Conservation (phyloP, 495 filamentous ascomycete species). For the Ascobolus immersus region DNA sequence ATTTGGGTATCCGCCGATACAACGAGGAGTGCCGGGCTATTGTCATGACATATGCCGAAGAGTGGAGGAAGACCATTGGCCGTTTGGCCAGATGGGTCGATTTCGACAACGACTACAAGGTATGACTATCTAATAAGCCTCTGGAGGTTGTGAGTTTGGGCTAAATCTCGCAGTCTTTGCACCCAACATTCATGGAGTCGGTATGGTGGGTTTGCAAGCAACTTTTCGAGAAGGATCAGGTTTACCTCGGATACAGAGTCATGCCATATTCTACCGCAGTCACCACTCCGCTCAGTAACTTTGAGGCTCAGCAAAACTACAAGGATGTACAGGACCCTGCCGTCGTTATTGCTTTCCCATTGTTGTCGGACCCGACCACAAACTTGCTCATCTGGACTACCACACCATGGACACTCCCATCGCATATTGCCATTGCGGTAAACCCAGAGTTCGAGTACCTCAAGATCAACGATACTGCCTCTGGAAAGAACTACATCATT, state of each 20-base stretch:
- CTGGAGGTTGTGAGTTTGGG: no score
- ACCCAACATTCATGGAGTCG: conserved; percentile 82
- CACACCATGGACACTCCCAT: conserved; percentile 87
- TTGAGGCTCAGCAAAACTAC: conserved; percentile 85
- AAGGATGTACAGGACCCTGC: conserved; percentile 83
- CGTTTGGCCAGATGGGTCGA: conserved; percentile 90
- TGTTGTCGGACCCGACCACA: conserved; percentile 49
- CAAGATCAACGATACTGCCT: conserved; percentile 63
- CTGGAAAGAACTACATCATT: conserved; percentile 65
- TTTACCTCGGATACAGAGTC: conserved; percentile 71
- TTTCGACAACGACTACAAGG: conserved; percentile 96
- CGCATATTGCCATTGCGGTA: conserved; percentile 52
- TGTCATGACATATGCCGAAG: conserved; percentile 73
- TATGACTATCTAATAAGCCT: no score
- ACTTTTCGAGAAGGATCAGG: conserved; percentile 63
- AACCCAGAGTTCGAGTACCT: conserved; percentile 85
- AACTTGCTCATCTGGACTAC: conserved; percentile 76
- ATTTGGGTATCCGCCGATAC: conserved; percentile 73
- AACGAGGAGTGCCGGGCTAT: conserved; percentile 82
- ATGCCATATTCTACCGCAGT: conserved; percentile 91
- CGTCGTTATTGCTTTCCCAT: conserved; percentile 69
- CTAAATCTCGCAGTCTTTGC: conserved; percentile 61
- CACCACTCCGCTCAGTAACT: conserved; percentile 75
- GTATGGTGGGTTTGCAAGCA: conserved; percentile 95
- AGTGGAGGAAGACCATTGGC: conserved; percentile 81